Conservation (phyloP, 2,329 filamentous ascomycete species). For the Curvularia hawaiiensis region DNA sequence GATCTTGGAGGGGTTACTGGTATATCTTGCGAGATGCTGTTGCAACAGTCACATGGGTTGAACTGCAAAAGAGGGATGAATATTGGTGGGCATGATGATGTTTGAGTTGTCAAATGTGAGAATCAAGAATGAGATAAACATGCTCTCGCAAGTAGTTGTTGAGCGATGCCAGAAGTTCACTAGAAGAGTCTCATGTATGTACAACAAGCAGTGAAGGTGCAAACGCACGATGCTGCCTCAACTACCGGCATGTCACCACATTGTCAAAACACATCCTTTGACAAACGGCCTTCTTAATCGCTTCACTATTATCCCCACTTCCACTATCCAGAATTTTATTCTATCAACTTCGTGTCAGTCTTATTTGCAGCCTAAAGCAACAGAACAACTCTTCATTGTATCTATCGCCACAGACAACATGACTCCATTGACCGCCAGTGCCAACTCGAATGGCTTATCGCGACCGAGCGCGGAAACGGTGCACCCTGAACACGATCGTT, state of each 20-base stretch:
- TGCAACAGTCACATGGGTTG: no score
- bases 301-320: background rate
- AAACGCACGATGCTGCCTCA: background rate
- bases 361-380: background rate
- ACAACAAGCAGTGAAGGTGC: no score
- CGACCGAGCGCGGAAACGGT: background rate
- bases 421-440: background rate
- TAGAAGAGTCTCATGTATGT: no score
- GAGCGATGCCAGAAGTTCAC: no score
- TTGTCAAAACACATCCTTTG: slow-evolving; percentile 4
- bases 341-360: background rate
- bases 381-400: background rate
- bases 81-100: no score
- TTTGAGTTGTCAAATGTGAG: no score
- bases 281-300: background rate
- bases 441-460: background rate
- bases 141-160: no score
- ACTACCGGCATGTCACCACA: slow-evolving; percentile 8
- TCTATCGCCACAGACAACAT: background rate
- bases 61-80: no score
- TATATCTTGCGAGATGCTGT: no score
- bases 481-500: background rate
- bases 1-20: no score
- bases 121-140: no score
- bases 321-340: background rate